Evolutionary conservation across 257 asterid genomes (phyloP), one percentile per base, ranked within the genome.

Genomic region (Fraxinus anomala): DNA sequence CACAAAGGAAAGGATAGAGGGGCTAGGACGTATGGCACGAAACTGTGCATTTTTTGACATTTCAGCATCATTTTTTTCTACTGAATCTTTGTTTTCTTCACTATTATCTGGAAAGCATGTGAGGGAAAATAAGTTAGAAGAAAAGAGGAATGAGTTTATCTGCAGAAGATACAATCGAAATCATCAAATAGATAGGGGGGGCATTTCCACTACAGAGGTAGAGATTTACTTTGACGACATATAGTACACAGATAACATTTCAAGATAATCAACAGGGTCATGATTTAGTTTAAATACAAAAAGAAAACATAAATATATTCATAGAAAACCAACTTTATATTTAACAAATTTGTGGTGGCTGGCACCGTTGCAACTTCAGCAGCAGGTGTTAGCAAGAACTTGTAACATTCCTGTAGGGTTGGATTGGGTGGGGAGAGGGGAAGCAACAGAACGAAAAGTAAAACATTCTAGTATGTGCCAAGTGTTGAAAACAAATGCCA

Each of bases 31-130:
- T 78, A 96, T 93, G 39, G 98, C 97, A 83, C 98, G 98, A 82
- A 96, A 96, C 75, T 92, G 97, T 6, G 99, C 99, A 87, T 92
- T 96, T 87, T 82, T 88, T 49, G 98, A 95, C 85, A 91, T 79
- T 85, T 89, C 93, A 82, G 42, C 85, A 49, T 68, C 84, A 77
- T 54, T 76, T 5, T 37, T 81, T 76, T 85, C 87, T 30, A 83
- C 78, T 73, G 73, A 66, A 61, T 88, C 92, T 78, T 81, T 80
- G 80, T 91, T 88, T 84, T 59, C 85, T 84, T 80, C 78, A 79
- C 79, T 80, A 75, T 74, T 77, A 84, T 86, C 99, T 95, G 86
- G 34, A 88, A 72, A 85, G 74, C 66, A 91, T 83, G 66, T 59
- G 70, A 36, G 44, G 72, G 71, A 77, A 72, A 11, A 77, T 74